Evolutionary conservation across 306 rosid genomes (phyloP).

Genomic region (Vigna angularis): DNA sequence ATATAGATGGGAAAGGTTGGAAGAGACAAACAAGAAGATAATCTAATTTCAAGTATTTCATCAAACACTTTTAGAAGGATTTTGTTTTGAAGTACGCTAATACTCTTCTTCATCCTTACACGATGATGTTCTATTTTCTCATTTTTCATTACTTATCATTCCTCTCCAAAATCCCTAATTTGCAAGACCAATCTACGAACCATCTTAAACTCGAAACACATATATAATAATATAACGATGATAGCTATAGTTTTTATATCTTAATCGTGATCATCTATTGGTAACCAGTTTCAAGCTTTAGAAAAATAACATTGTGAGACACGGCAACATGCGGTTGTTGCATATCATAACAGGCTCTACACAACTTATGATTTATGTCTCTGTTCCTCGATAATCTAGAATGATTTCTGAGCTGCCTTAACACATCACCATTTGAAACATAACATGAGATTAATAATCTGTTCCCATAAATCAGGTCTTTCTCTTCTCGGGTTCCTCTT

Average conservation of each 20-base stretch:
- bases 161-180: neutral
- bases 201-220: neutral
- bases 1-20: too few species aligned
- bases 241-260: too few species aligned
- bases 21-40: too few species aligned
- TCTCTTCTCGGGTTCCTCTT: neutral
- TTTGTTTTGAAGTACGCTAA: too few species aligned
- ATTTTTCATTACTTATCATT: neutral
- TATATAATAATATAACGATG: too few species aligned
- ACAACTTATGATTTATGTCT: neutral
- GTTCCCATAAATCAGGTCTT: neutral
- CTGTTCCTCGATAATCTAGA: neutral
- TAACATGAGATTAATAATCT: neutral
- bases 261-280: too few species aligned
- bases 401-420: neutral
- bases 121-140: too few species aligned
- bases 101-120: too few species aligned
- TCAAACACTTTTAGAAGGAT: too few species aligned
- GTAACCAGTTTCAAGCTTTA: too few species aligned
- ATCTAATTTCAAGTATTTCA: too few species aligned
- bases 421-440: neutral
- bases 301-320: neutral
- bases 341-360: neutral
- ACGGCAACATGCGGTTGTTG: neutral
- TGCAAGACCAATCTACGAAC: neutral